Percentiles rank a stretch among this genome's conserved stretches.
These are phyloP conservation scores for Hymenoscyphus infarciens DNA, from an alignment of 2,329 filamentous ascomycete genomes.

Conservation along the genomic window DNA sequence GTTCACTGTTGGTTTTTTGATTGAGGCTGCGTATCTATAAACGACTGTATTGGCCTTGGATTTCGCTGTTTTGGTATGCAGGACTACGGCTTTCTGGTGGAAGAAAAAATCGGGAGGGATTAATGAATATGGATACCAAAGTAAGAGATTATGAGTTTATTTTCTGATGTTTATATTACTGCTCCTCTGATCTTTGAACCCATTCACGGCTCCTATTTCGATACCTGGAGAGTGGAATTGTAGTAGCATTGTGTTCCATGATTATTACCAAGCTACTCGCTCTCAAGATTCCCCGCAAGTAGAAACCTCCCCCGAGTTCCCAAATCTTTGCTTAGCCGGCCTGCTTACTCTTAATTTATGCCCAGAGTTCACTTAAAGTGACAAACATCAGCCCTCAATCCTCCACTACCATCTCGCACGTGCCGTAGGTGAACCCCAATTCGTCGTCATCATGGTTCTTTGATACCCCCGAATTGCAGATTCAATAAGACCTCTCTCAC, in stretches of 20 bases:
- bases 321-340: no score
- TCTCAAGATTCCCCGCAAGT: no score
- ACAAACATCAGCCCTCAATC: no score
- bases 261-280: no score
- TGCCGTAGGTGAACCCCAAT: not conserved
- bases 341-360: no score
- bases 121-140: not conserved
- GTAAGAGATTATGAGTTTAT: not conserved
- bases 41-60: not conserved
- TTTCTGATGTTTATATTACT: not conserved
- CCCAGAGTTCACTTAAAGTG: no score
- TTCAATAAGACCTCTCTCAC: not conserved
- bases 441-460: not conserved
- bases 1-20: slow-evolving; percentile 8
- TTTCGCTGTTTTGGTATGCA: not conserved
- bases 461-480: not conserved
- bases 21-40: slow-evolving; percentile 8
- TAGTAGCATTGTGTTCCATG: no score
- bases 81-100: not conserved
- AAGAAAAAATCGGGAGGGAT: not conserved
- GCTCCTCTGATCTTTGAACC: not conserved
- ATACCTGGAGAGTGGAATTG: no score
- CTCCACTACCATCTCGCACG: no score
- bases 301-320: no score
- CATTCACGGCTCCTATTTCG: no score